A percentile compares a stretch with the other conserved stretches of the same genome.
Evolutionary conservation across 2,329 filamentous ascomycete genomes (phyloP).

Genomic region (Alternaria gansuensis): DNA sequence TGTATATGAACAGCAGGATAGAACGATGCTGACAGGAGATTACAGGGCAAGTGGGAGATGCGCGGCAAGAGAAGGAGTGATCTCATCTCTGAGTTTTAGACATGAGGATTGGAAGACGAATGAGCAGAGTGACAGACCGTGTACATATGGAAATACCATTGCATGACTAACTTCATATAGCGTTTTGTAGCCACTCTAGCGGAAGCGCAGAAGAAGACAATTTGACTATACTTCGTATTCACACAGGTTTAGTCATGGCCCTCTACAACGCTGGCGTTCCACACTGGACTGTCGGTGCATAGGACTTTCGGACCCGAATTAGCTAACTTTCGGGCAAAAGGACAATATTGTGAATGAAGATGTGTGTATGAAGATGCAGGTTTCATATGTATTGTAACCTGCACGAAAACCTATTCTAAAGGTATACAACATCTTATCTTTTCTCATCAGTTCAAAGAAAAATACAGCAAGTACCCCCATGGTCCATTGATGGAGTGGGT

Average conservation of each 20-base stretch:
- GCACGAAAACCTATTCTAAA: not conserved
- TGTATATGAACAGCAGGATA: not conserved
- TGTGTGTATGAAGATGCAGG: not conserved
- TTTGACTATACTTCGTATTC: not conserved
- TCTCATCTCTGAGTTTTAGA: conserved; percentile 77
- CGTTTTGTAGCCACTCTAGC: not conserved
- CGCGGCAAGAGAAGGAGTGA: conserved; percentile 90
- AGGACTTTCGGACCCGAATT: not conserved
- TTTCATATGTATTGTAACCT: too few relatives aligned
- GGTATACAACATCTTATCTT: not conserved
- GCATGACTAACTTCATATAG: not conserved
- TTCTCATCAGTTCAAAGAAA: not conserved
- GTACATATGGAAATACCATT: conserved; percentile 27
- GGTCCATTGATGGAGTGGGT: not conserved
- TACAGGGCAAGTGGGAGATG: conserved; percentile 83
- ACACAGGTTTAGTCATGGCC: not conserved
- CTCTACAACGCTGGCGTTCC: not conserved
- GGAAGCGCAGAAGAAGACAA: too few relatives aligned
- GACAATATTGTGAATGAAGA: not conserved
- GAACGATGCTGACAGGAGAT: conserved; percentile 11
- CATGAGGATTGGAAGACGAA: not conserved
- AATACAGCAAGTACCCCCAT: not conserved
- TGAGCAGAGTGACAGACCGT: conserved; percentile 1
- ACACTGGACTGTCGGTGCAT: not conserved
- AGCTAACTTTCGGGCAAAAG: not conserved